Evolutionary conservation across 768 basidiomycete genomes (phyloP).

Genomic region (Russula sp.): DNA sequence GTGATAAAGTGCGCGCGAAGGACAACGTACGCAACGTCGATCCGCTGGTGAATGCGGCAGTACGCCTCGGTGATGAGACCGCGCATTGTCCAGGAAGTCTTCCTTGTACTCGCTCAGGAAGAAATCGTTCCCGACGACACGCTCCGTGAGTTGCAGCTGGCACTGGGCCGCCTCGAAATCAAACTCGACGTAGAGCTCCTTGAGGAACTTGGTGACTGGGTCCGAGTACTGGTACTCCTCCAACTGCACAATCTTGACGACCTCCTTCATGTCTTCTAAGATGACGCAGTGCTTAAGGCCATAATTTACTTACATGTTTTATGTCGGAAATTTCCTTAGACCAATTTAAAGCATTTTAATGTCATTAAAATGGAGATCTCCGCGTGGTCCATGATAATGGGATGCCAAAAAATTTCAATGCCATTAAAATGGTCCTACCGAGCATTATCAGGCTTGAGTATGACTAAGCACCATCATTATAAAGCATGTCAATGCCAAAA

Average conservation of each 20-base stretch:
- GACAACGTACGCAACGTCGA: conserved; percentile 67
- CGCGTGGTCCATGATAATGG: too few species aligned
- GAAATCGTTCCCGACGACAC: conserved; percentile 86
- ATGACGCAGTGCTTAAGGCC: too few species aligned
- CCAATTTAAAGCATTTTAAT: too few species aligned
- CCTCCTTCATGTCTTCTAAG: conserved; percentile 41
- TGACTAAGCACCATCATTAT: too few species aligned
- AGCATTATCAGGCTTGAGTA: too few species aligned
- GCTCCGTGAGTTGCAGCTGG: conserved; percentile 69
- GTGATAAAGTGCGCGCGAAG: background rate
- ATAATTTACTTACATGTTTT: too few species aligned
- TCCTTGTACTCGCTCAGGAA: conserved; percentile 88
- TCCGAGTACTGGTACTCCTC: too few species aligned
- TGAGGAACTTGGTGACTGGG: conserved; percentile 88
- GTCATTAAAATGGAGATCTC: too few species aligned
- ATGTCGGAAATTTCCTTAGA: too few species aligned
- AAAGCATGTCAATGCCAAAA: too few species aligned
- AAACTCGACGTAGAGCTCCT: conserved; percentile 90
- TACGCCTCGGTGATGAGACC: conserved; percentile 94
- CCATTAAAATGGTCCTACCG: too few species aligned
- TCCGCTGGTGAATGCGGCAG: conserved; percentile 92
- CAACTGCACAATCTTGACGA: conserved; percentile 89
- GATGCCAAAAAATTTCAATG: too few species aligned
- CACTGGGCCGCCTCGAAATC: conserved; percentile 94
- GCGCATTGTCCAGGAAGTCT: conserved; percentile 94